A percentile compares a stretch with the other conserved stretches of the same genome.
Conservation (phyloP, 2,329 filamentous ascomycete genomes). For the Xylaria sp. region DNA sequence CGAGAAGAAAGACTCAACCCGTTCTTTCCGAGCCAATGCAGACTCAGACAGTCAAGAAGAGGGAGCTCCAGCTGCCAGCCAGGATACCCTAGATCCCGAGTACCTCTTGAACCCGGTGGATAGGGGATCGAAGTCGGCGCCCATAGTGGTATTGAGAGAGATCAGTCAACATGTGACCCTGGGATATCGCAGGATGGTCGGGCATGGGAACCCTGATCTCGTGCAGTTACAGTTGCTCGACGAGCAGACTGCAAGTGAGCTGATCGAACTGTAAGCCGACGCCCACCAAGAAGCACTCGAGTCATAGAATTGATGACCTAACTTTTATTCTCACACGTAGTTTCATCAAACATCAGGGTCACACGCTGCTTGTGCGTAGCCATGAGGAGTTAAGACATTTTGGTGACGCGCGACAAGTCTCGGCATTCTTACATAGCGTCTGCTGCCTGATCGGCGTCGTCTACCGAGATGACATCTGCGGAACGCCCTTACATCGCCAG, state of each 20-base stretch:
- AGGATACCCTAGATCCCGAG: slow-evolving; percentile 41
- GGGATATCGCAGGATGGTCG: slow-evolving; percentile 45
- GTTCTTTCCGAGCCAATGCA: slow-evolving; percentile 15
- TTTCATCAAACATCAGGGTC: slow-evolving; percentile 47
- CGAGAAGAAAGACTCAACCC: slow-evolving; percentile 18
- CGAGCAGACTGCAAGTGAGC: slow-evolving; percentile 46
- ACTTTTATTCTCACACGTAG: slow-evolving; percentile 28
- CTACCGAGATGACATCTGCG: slow-evolving; percentile 48
- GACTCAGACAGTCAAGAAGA: slow-evolving; percentile 28
- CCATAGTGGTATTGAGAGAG: slow-evolving; percentile 48
- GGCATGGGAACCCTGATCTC: slow-evolving; percentile 46
- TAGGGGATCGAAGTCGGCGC: slow-evolving; percentile 47
- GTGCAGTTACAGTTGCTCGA: slow-evolving; percentile 48
- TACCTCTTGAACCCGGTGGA: slow-evolving; percentile 48
- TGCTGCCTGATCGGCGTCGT: slow-evolving; percentile 54
- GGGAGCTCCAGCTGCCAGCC: slow-evolving; percentile 22
- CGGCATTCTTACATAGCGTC: slow-evolving; percentile 54
- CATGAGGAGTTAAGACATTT: slow-evolving; percentile 43
- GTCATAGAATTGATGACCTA: neutral
- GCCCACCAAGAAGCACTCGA: neutral
- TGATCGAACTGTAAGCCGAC: slow-evolving; percentile 47
- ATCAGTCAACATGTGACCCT: slow-evolving; percentile 47
- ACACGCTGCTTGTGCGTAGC: slow-evolving; percentile 45
- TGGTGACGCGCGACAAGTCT: slow-evolving; percentile 51
- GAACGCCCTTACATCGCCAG: slow-evolving; percentile 48